A percentile compares a stretch with the other conserved stretches of the same genome.
phyloP scores from a whole-genome alignment of 257 asterid genomes.

The Penstemon eatonii region DNA sequence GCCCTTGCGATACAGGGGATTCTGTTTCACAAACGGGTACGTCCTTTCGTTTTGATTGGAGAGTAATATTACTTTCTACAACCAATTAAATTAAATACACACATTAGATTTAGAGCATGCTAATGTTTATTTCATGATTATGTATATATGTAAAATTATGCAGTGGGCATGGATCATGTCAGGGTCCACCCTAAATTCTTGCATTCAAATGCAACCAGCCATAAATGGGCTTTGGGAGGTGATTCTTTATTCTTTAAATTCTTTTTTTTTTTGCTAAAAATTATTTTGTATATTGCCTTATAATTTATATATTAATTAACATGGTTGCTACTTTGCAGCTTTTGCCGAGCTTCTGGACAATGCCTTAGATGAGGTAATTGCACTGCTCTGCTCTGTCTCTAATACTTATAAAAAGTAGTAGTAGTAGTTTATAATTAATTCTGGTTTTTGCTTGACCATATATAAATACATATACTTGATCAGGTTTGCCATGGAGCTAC shows the following conservation, averaged over 20 bases:
- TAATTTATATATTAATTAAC: neutral
- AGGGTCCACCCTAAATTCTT: constrained; percentile 75
- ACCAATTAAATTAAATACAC: neutral
- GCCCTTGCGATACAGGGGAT: constrained; percentile 22
- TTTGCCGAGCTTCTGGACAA: constrained; percentile 90
- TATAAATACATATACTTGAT: neutral
- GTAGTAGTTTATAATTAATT: neutral
- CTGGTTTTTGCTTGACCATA: neutral
- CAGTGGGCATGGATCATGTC: constrained; percentile 70
- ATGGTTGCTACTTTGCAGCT: constrained; percentile 42
- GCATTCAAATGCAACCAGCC: constrained; percentile 93
- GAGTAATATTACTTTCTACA: neutral
- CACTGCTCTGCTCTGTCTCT: neutral
- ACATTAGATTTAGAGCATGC: neutral
- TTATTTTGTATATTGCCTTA: neutral
- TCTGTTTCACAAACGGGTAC: constrained; percentile 29
- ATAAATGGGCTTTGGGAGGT: constrained; percentile 94
- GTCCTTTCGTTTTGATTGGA: neutral
- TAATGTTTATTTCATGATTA: neutral
- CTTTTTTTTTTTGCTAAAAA: neutral
- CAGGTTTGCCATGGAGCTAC: constrained; percentile 71
- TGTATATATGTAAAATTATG: constrained; percentile 2
- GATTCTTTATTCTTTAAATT: neutral
- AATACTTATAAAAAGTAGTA: neutral
- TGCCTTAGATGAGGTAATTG: constrained; percentile 72